Evolutionary conservation across 305 asterid species (phyloP), one percentile per base, ranked within the genome.

Genomic region (Solanum chacoense): DNA sequence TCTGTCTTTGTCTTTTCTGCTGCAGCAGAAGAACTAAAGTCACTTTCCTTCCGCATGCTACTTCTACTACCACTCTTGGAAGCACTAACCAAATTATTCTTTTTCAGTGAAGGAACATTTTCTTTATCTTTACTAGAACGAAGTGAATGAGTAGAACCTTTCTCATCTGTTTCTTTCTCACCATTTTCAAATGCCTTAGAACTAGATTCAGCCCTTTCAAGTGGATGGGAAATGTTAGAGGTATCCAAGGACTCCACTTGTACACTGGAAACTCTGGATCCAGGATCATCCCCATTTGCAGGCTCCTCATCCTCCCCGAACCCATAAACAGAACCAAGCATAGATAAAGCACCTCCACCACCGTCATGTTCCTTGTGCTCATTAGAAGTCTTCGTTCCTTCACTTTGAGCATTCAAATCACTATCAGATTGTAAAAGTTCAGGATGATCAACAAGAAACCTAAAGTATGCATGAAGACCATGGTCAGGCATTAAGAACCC

Each of bases 401-500:
- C 92, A 84, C 88, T 88, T 87, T 92, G 96, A 89, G 93, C 74
- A 65, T 91, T 93, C 86, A 88, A 93, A 87, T 92, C 93, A 88
- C 86, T 50, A 67, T 91, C 96, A 71, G 95, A 89, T 24, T 88
- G 92, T 93, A 94, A 71, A 88, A 94, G 92, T 55, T 96, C 96
- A 16, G 94, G 96, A 94, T 96, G 98, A 89, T 95, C 96, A 74
- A 97, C 98, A 84, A 97, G 98, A 93, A 89, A 96, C 91, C 96
- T 94, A 91, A 93, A 97, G 93, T 97, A 96, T 28, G 99, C 91
- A 91, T 96, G 99, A 91, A 95, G 98, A 88, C 93, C 93, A 87
- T 96, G 98, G 89, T 91, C 95, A 78, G 99, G 99, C 98, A 97
- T 95, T 93, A 97, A 91, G 92, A 97, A 97, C 87, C 98, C 98